Evolutionary conservation across 192 early-diverging fungal genomes (phyloP).

Genomic region (Mortierella alpina): DNA sequence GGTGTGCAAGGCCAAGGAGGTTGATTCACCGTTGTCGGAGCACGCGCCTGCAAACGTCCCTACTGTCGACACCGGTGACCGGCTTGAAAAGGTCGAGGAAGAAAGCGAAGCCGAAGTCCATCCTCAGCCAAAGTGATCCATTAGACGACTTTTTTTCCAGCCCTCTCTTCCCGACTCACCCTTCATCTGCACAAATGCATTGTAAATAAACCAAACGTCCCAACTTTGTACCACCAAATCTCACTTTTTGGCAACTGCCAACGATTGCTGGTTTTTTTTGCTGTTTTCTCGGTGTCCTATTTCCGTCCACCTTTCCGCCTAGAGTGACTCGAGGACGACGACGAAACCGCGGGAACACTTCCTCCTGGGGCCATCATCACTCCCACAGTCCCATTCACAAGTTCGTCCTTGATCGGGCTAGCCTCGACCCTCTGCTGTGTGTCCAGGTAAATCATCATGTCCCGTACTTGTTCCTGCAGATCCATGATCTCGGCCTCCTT

Average conservation of each 20-base stretch:
- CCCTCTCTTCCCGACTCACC: background rate
- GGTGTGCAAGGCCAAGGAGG: background rate
- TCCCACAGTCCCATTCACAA: conserved; percentile 47
- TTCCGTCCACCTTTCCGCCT: conserved; percentile 48
- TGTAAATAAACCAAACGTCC: background rate
- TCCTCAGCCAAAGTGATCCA: background rate
- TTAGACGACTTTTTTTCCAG: background rate
- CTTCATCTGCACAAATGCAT: background rate
- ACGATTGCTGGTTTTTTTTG: background rate
- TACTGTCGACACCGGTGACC: background rate
- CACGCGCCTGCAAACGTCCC: too few species aligned
- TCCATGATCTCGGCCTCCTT: conserved; percentile 74
- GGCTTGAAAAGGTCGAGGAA: conserved; percentile 20
- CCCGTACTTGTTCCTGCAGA: conserved; percentile 87
- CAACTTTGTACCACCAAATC: too few species aligned
- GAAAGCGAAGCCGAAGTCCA: conserved; percentile 1
- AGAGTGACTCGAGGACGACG: conserved; percentile 16
- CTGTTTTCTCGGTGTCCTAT: background rate
- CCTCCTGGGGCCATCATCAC: conserved; percentile 9
- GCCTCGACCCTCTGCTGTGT: conserved; percentile 73
- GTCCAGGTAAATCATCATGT: conserved; percentile 90
- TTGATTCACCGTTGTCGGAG: background rate
- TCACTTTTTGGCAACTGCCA: background rate
- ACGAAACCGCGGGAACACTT: background rate
- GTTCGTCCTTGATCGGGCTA: conserved; percentile 53